Evolutionary conservation across 2,329 filamentous ascomycete species (phyloP).

Genomic region (Capronia coronata): DNA sequence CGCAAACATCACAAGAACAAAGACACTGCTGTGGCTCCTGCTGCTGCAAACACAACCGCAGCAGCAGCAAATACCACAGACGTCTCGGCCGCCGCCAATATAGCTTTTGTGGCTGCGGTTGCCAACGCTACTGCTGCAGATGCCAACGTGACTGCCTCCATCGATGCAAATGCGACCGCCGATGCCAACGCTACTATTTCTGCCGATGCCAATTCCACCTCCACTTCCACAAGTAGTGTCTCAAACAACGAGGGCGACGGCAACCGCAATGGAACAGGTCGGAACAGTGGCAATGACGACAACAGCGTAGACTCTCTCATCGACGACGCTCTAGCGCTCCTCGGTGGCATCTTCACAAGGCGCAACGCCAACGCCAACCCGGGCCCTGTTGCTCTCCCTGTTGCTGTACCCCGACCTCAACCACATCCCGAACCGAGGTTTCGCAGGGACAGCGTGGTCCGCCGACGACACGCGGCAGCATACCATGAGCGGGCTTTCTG

Average conservation of each 20-base stretch:
- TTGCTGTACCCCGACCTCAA: not conserved
- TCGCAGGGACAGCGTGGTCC: constrained; percentile 1
- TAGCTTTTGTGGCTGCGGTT: not conserved
- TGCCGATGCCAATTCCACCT: not conserved
- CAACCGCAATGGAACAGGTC: not conserved
- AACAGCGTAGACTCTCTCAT: constrained; percentile 1
- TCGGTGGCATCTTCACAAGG: constrained; percentile 5
- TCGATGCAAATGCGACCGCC: not conserved
- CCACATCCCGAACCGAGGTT: not conserved
- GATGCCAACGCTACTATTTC: not conserved
- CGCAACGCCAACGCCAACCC: not conserved
- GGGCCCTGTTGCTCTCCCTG: not conserved
- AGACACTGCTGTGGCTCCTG: not conserved
- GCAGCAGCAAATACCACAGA: not conserved
- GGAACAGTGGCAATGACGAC: not conserved
- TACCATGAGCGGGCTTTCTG: constrained; percentile 9
- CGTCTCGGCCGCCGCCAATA: not conserved
- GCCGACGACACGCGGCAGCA: not conserved
- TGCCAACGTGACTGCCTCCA: not conserved
- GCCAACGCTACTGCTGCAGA: not conserved
- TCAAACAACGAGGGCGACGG: constrained; percentile 1
- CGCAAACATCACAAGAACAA: constrained; percentile 4
- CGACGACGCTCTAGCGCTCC: constrained; percentile 2
- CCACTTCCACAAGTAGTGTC: not conserved
- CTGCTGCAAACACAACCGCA: not conserved